A percentile compares a stretch with the other conserved stretches of the same genome.
Evolutionary conservation across 2,329 filamentous ascomycete species (phyloP).

Genomic region (Nemania sp.): DNA sequence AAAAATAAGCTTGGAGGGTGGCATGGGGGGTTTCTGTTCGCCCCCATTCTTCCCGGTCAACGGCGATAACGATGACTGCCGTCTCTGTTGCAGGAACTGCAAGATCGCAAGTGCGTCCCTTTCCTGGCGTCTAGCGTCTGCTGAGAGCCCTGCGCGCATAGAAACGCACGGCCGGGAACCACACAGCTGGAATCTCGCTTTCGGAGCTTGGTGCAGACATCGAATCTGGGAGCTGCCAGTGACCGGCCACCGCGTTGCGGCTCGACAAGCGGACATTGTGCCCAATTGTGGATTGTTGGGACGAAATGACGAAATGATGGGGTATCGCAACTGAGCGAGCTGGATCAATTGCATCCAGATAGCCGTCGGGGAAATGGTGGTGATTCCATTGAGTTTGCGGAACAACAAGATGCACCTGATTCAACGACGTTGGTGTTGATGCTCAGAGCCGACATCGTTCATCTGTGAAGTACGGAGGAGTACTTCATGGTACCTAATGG

Average conservation of each 20-base stretch:
- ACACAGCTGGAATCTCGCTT: constrained; percentile 13
- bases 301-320: neutral
- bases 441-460: neutral
- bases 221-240: constrained; percentile 23
- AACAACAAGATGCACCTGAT: neutral
- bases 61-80: constrained; percentile 34
- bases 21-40: constrained; percentile 34
- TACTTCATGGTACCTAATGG: too few species aligned
- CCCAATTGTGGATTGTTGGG: neutral
- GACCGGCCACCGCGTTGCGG: constrained; percentile 23
- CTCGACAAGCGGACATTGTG: constrained; percentile 32
- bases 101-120: constrained; percentile 18
- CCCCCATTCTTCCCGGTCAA: constrained; percentile 18
- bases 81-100: constrained; percentile 34
- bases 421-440: neutral
- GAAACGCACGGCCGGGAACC: constrained; percentile 10
- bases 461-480: too few species aligned
- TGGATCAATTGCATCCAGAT: neutral
- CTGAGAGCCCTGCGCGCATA: constrained; percentile 15
- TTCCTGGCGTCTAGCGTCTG: constrained; percentile 8
- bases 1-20: constrained; percentile 35
- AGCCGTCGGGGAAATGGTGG: neutral
- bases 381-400: neutral
- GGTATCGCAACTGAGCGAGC: neutral
- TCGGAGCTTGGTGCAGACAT: constrained; percentile 25